Evolutionary conservation across 2,329 filamentous ascomycete genomes (phyloP), one percentile per base, ranked within the genome.

Genomic region (Microcyclospora tardicrescens): DNA sequence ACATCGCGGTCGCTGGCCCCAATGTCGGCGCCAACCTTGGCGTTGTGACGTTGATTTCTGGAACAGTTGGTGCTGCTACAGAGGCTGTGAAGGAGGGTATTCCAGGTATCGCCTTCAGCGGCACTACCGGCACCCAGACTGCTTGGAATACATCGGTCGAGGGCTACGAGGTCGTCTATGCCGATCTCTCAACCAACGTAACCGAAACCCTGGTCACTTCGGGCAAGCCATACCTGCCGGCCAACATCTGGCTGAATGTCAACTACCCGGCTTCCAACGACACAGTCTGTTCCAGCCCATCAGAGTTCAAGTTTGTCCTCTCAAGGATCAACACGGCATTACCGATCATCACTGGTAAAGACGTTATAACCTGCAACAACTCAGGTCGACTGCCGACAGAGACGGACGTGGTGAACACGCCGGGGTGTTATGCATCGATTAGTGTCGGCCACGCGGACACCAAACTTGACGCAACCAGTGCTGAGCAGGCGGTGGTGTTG

Each of bases 41-140:
- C 28, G 48, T 75, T 11, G 54, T 63, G 2, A 68, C 73, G 0
- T 69, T 61, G 15, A 68, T 79, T 55, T 81, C 77, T 1, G 79
- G 79, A 5, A 83, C 79, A 15, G 73, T 79, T n/a, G 77, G 78
- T 36, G 74, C 75, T 0, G 74, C 78, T 6, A 67, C 64, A 28
- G 74, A 75, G 45, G 77, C 79, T 0, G 71, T 65, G 3, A 61
- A 70, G 14, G 62, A 61, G 1, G 67, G 69, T 1, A 71, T 82
- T 40, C 79, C 79, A 0, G 72, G 72, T n/a, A 69, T 84, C 40
- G 79, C 78, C 12, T 83, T 84, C 60, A 77, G 72, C 0, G 79
- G 77, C 5, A 56, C 59, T 2, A 67, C 68, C 0, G 62, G 63
- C 5, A 63, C 64, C 11, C 65, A 60, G 19, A 68, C 70, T 1